A percentile compares a stretch with the other conserved stretches of the same genome.
phyloP scores from a whole-genome alignment of 805 yeast genomes.

The Candida nonsorbophila region DNA sequence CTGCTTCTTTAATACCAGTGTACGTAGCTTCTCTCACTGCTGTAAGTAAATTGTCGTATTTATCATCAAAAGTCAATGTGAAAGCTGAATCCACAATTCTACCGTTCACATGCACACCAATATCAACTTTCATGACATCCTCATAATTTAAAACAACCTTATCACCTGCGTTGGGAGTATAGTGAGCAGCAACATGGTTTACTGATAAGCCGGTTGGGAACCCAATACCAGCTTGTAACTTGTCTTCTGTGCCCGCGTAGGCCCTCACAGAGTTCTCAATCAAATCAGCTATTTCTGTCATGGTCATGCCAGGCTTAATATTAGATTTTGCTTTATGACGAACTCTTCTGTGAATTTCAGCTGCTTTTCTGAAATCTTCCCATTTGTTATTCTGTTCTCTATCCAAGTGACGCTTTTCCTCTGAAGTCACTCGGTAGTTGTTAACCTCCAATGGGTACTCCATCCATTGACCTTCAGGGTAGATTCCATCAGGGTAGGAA shows the following conservation, averaged over 20 bases:
- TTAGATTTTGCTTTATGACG: slow-evolving; percentile 70
- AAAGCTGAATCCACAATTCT: slow-evolving; percentile 92
- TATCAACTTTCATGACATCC: slow-evolving; percentile 94
- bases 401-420: slow-evolving; percentile 77
- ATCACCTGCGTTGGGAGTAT: slow-evolving; percentile 95
- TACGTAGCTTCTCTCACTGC: slow-evolving; percentile 94
- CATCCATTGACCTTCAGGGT: slow-evolving; percentile 84
- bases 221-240: slow-evolving; percentile 78
- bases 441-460: slow-evolving; percentile 68
- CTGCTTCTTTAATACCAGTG: slow-evolving; percentile 89
- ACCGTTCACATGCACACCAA: slow-evolving; percentile 96
- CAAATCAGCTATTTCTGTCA: slow-evolving; percentile 83
- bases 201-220: slow-evolving; percentile 97
- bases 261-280: slow-evolving; percentile 82
- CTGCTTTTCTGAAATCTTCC: slow-evolving; percentile 92
- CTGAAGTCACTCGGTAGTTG: slow-evolving; percentile 72
- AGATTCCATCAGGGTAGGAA: slow-evolving; percentile 64
- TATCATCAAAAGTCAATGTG: slow-evolving; percentile 81
- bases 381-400: slow-evolving; percentile 57
- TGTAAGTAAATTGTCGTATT: slow-evolving; percentile 69
- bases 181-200: slow-evolving; percentile 95
- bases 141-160: slow-evolving; percentile 72
- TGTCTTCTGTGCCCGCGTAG: slow-evolving; percentile 61
- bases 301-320: slow-evolving; percentile 87
- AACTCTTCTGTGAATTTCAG: slow-evolving; percentile 92